These are phyloP conservation scores for Mycena polygramma DNA, from an alignment of 768 basidiomycete genomes.

Conservation along the genomic window DNA sequence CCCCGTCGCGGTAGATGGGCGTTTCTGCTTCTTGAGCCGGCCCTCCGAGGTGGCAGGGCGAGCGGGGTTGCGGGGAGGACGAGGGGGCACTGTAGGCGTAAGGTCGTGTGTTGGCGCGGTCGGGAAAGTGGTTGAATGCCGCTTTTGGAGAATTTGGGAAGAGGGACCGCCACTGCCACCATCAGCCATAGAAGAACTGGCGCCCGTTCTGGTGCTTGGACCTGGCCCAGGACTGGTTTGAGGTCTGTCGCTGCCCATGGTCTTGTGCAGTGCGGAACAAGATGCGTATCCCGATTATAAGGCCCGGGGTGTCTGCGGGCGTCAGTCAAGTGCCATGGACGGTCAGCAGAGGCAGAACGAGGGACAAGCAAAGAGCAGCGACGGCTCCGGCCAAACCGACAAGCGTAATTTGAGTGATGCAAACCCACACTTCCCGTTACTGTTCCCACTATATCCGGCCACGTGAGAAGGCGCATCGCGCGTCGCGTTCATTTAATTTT, in stretches of 20 bases:
- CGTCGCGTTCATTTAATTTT: constrained; percentile 10
- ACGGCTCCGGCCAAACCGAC: not conserved
- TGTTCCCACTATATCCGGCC: not conserved
- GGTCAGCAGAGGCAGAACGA: not conserved
- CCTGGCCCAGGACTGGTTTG: constrained; percentile 31
- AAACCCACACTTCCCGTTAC: not conserved
- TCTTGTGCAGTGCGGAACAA: not conserved
- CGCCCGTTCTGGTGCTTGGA: not conserved
- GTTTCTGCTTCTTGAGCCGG: constrained; percentile 31
- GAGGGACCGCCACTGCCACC: constrained; percentile 6
- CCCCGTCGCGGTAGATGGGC: constrained; percentile 46
- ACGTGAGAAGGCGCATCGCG: not conserved
- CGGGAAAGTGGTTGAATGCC: constrained; percentile 42
- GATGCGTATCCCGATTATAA: not conserved
- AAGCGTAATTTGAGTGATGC: constrained; percentile 3
- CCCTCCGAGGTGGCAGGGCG: constrained; percentile 31
- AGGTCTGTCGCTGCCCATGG: constrained; percentile 21
- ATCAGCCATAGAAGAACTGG: not conserved
- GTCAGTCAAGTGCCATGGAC: not conserved
- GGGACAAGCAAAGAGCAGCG: not conserved
- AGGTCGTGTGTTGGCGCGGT: constrained; percentile 18
- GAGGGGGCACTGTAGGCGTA: constrained; percentile 38
- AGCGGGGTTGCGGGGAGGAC: constrained; percentile 52
- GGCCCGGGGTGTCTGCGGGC: not conserved
- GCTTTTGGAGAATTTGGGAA: constrained; percentile 45